Conservation (phyloP, 148 eudicot genomes). For the Suaeda aralocaspica region DNA sequence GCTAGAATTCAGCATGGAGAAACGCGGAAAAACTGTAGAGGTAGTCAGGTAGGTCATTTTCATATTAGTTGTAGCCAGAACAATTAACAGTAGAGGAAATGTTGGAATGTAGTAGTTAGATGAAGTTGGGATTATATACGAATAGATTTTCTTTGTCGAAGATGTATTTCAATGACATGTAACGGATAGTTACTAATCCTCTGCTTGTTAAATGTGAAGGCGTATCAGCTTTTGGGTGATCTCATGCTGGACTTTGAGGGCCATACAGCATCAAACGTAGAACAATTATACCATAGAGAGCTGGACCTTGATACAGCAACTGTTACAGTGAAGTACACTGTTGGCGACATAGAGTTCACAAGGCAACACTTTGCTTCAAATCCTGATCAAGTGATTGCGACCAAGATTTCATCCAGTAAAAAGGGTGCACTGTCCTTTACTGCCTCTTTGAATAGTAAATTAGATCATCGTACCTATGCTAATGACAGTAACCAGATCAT, state of each 20-base stretch:
- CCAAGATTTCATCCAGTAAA: conserved; percentile 64
- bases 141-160: no score
- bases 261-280: conserved; percentile 35
- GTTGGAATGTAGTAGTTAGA: no score
- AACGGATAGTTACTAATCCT: conserved; percentile 11
- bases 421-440: conserved; percentile 60
- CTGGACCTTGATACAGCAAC: conserved; percentile 84
- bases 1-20: no score
- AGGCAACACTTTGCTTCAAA: conserved; percentile 78
- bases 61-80: no score
- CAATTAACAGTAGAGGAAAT: no score
- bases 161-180: no score
- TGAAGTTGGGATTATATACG: no score
- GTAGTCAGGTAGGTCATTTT: no score
- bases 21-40: no score
- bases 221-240: conserved; percentile 84
- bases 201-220: conserved; percentile 36
- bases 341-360: conserved; percentile 47
- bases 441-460: conserved; percentile 56
- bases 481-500: conserved; percentile 58
- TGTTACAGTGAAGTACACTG: conserved; percentile 56
- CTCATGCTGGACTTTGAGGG: conserved; percentile 67
- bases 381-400: conserved; percentile 72
- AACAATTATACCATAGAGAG: conserved; percentile 54
- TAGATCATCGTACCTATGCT: conserved; percentile 47